Percentiles rank a stretch among this genome's conserved stretches.
phyloP scores from a whole-genome alignment of 164 flowering plant genomes.

The Macadamia integrifolia region DNA sequence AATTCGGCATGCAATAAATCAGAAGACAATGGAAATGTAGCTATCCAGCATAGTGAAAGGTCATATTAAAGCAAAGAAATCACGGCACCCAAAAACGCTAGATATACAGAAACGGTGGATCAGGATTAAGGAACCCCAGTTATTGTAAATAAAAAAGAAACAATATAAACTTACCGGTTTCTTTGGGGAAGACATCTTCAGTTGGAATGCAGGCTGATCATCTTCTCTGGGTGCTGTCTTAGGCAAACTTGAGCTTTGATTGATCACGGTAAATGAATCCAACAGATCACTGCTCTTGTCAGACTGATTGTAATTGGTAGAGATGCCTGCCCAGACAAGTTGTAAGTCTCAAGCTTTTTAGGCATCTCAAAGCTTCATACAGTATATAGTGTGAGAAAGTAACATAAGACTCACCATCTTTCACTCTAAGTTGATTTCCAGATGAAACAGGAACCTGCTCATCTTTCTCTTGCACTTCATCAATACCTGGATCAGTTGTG shows the following conservation, averaged over 20 bases:
- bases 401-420: constrained; percentile 21
- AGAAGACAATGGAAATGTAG: too few relatives aligned
- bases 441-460: constrained; percentile 17
- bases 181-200: constrained; percentile 15
- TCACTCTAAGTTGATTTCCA: constrained; percentile 11
- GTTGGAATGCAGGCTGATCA: constrained; percentile 6
- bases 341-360: constrained; percentile 2
- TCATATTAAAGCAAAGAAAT: too few relatives aligned
- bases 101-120: too few relatives aligned
- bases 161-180: constrained; percentile 27
- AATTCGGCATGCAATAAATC: too few relatives aligned
- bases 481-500: constrained; percentile 9
- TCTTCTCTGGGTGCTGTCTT: constrained; percentile 12
- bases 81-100: too few relatives aligned
- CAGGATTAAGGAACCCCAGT: too few relatives aligned
- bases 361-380: not conserved
- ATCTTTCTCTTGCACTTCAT: constrained; percentile 16
- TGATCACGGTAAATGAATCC: constrained; percentile 15
- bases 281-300: constrained; percentile 10
- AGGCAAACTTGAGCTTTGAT: constrained; percentile 7
- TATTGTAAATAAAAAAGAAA: too few relatives aligned
- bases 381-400: constrained; percentile 2
- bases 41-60: too few relatives aligned
- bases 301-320: constrained; percentile 16
- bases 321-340: constrained; percentile 23